Conservation (phyloP, 495 filamentous ascomycete species). For the Diplogelasinospora grovesii region DNA sequence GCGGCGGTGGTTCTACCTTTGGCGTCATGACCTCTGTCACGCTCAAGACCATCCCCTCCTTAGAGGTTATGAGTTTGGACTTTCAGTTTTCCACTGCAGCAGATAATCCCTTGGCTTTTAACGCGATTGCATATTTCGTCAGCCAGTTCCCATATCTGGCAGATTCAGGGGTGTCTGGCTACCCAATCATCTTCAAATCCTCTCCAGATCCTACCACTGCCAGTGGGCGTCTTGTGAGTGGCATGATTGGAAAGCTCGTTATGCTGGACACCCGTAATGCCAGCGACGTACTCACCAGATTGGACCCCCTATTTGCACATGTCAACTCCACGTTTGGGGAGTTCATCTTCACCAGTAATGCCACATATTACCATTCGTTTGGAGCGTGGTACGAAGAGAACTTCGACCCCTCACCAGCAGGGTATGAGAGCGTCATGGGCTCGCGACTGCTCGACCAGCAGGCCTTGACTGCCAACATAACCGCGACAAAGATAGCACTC, state of each 20-base stretch:
- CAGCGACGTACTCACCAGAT: conserved; percentile 37
- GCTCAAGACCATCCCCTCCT: conserved; percentile 26
- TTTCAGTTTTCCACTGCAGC: conserved; percentile 12
- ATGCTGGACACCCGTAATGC: conserved; percentile 15
- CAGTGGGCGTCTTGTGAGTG: conserved; percentile 21
- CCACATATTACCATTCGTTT: conserved; percentile 34
- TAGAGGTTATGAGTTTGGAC: conserved; percentile 15
- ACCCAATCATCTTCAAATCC: conserved; percentile 24
- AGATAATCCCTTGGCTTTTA: conserved; percentile 11
- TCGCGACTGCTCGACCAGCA: conserved; percentile 31
- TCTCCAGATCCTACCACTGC: conserved; percentile 4
- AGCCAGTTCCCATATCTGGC: conserved; percentile 27
- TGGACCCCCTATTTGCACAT: conserved; percentile 27
- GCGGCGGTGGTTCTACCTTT: conserved; percentile 55
- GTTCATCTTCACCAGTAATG: conserved; percentile 28
- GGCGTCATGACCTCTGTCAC: conserved; percentile 54
- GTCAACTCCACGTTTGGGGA: conserved; percentile 39
- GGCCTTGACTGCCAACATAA: conserved; percentile 19
- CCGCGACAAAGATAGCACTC: conserved; percentile 20
- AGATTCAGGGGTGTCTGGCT: conserved; percentile 31
- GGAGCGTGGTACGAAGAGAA: conserved; percentile 39
- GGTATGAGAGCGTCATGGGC: conserved; percentile 34
- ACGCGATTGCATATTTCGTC: conserved; percentile 27
- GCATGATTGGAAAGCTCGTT: conserved; percentile 18
- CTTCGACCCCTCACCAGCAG: conserved; percentile 23